Percentiles rank a stretch among this genome's conserved stretches.
Evolutionary conservation across 2,329 filamentous ascomycete species (phyloP).

Genomic region (Alternaria novae-zelandiae): DNA sequence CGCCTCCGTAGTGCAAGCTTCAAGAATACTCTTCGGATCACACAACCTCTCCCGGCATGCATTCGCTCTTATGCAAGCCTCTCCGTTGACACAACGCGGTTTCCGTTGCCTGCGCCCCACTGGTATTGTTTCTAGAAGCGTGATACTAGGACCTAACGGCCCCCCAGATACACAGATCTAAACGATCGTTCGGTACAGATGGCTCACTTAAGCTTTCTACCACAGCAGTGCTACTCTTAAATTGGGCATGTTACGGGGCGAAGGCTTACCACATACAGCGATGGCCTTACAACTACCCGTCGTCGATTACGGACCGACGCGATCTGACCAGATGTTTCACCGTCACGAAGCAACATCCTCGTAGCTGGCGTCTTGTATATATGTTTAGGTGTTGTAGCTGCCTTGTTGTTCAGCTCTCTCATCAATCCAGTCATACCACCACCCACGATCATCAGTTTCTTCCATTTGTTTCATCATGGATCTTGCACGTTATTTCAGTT

Average conservation of each 20-base stretch:
- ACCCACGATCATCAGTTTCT: not conserved
- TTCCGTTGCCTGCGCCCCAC: not conserved
- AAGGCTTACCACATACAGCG: not conserved
- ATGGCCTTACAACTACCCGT: not conserved
- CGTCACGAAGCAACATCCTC: not conserved
- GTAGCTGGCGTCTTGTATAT: not conserved
- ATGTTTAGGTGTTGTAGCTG: not conserved
- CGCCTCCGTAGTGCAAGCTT: not conserved
- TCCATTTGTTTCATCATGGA: constrained; percentile 18
- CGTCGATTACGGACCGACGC: not conserved
- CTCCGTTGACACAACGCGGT: not conserved
- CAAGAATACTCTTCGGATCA: not conserved
- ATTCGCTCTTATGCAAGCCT: not conserved
- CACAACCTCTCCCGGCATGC: not conserved
- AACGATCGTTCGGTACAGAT: not conserved
- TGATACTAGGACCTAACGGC: not conserved
- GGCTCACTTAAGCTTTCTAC: not conserved
- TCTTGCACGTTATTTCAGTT: constrained; percentile 25
- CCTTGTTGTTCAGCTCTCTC: not conserved
- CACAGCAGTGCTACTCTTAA: not conserved
- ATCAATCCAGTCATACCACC: not conserved
- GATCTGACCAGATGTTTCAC: constrained; percentile 4
- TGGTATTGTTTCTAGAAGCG: not conserved
- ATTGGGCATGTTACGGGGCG: constrained; percentile 1
- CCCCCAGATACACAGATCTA: not conserved